Conservation (phyloP, 2,329 filamentous ascomycete species). For the Ceratocystis smalleyi region DNA sequence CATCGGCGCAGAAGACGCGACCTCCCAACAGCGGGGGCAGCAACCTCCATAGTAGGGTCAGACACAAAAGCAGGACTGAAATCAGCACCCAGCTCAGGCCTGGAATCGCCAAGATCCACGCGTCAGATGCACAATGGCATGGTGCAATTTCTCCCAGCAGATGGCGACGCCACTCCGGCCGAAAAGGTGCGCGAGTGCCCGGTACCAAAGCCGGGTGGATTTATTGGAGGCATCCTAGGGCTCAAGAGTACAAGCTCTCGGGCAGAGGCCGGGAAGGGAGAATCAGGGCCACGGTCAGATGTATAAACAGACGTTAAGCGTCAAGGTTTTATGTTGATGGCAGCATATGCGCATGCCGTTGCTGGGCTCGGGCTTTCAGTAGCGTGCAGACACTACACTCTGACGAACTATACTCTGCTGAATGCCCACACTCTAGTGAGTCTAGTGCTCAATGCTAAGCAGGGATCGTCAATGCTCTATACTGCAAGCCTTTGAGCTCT, state of each 20-base stretch:
- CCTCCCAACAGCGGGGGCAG: slow-evolving; percentile 27
- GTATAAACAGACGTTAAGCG: background rate
- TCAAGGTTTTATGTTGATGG: background rate
- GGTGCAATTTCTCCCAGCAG: slow-evolving; percentile 31
- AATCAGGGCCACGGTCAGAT: slow-evolving; percentile 10
- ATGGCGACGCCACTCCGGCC: slow-evolving; percentile 22
- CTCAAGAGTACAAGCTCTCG: slow-evolving; percentile 34
- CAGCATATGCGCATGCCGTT: background rate
- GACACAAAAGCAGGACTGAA: slow-evolving; percentile 20
- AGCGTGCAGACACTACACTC: background rate
- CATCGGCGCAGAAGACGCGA: slow-evolving; percentile 22
- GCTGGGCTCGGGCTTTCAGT: background rate
- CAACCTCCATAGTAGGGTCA: slow-evolving; percentile 30
- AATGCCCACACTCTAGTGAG: background rate
- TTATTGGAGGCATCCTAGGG: slow-evolving; percentile 60
- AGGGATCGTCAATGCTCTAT: no score
- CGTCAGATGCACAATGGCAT: slow-evolving; percentile 31
- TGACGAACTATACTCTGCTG: background rate
- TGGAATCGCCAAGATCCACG: slow-evolving; percentile 13
- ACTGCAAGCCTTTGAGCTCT: background rate
- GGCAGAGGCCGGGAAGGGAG: slow-evolving; percentile 15
- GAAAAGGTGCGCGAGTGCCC: slow-evolving; percentile 58
- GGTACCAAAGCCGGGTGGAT: slow-evolving; percentile 73
- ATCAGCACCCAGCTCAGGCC: background rate
- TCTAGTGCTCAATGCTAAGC: no score